These are phyloP conservation scores for Malus hybrid DNA, from an alignment of 331 rosid species.

Conservation along the genomic window DNA sequence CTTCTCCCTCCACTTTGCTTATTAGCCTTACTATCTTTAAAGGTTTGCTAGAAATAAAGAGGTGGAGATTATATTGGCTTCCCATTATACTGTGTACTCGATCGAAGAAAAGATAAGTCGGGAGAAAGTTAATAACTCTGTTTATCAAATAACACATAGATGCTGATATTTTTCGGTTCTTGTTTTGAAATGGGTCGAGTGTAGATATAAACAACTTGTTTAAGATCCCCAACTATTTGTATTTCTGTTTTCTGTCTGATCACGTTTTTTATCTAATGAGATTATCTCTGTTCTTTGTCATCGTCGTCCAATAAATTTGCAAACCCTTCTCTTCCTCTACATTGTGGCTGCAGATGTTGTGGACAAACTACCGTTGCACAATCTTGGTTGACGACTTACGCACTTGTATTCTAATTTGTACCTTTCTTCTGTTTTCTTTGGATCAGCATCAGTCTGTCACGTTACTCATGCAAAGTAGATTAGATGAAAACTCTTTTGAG, in stretches of 20 bases:
- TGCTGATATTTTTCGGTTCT: background rate
- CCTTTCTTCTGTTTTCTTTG: background rate
- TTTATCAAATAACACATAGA: no score
- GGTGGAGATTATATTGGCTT: background rate
- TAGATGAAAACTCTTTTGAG: background rate
- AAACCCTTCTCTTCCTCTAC: background rate
- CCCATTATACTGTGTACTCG: background rate
- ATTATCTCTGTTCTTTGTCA: background rate
- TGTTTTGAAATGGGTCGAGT: background rate
- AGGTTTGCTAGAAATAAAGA: background rate
- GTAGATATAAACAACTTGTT: background rate
- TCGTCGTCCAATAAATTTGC: background rate
- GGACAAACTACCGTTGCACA: background rate
- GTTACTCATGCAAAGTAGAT: constrained; percentile 6
- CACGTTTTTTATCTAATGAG: background rate
- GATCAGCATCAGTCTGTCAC: constrained; percentile 1
- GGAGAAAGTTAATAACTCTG: no score
- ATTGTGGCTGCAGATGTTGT: constrained; percentile 20
- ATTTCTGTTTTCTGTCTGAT: background rate
- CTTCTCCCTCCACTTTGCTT: background rate
- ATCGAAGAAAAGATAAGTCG: background rate
- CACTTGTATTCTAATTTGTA: background rate
- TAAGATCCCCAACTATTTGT: background rate
- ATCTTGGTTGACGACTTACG: background rate
- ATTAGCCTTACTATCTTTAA: background rate